Evolutionary conservation across 768 basidiomycete genomes (phyloP), one percentile per base, ranked within the genome.

Genomic region (Rhodotorula graminis): DNA sequence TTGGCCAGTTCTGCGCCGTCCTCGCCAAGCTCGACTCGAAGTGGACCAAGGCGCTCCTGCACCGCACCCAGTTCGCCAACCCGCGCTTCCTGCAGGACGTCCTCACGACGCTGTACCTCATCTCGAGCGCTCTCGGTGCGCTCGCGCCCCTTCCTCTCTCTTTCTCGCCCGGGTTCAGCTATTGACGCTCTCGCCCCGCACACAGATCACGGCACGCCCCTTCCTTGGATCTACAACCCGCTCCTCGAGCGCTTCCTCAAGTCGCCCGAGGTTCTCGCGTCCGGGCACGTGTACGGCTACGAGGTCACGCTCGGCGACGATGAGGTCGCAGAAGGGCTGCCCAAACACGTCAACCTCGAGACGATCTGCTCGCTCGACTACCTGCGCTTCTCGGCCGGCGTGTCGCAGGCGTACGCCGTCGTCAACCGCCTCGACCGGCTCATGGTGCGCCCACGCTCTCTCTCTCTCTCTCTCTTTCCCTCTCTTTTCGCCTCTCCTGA

Each of bases 321-420:
- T 23, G 70, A 64, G 2, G 53, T 72, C 47, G 44, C 44, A 12
- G 70, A 69, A 19, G 75, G 72, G 10, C 42, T 78, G 3, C 77
- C 77, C 12, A 53, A 52, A 12, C 70, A 76, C 42, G 75, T 78
- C 50, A 62, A 72, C 46, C 56, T 73, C 57, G 55, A 68, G 29
- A 70, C 70, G n/a, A 69, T 78, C 44, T 76, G 72, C 58, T 76
- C 73, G 37, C 42, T 76, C 53, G 75, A 78, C 8, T 78, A 78
- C 47, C 61, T 78, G 31, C 64, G 70, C n/a, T 78, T 76, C 69
- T 74, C 72, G 47, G 65, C 61, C 18, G 75, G 75, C 6, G 70
- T 75, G 23, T 72, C 70, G 18, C 57, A 66, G 15, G 65, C 64
- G n/a, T 78, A 76, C 56, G 75, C 72, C 16, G 72, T 78, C n/a